Evolutionary conservation across 2,329 filamentous ascomycete genomes (phyloP), one percentile per base, ranked within the genome.

Genomic region (Didymella glomerata): DNA sequence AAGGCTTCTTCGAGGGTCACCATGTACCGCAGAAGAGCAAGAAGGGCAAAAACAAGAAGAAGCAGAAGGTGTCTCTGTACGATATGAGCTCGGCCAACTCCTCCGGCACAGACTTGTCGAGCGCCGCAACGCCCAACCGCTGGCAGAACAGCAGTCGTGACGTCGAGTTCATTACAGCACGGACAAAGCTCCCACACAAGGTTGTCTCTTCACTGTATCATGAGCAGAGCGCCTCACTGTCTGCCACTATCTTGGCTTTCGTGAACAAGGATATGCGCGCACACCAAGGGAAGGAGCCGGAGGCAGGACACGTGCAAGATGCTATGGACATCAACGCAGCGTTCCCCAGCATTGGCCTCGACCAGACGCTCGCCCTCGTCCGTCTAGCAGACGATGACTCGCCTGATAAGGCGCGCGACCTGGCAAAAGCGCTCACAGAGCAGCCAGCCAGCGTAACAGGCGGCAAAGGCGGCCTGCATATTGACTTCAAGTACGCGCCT

Each of bases 1-100:
- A 97, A 57, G 92, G 86, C 0, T 97, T 97, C 72, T 87, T 86
- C 22, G 83, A 86, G 38, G 83, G 83, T 0, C 83, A 86, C 16
- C 77, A 82, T 16, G 75, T 78, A 0, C 74, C 74, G 1, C 70
- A 72, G 7, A 72, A 73, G 14, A 74, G 77, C 50, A 76, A 78
- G 69, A 78, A 80, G 59, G 74, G 78, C 20, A 82, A 80, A 61
- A 74, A 74, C 8, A 86, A 80, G 63, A 70, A 63, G 54, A 78
- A 76, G 50, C 60, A 79, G 64, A 74, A 61, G 28, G 9, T 63
- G 1, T 53, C 61, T 10, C 52, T 73, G n/a, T 68, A 74, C 55
- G 47, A 65, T 50, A 14, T 61, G 54, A 62, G 54, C 22, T 54
- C 65, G 10, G 57, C 70, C 25, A 64, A 67, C 44, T 68, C 69